Evolutionary conservation across 1,139 yeast genomes (phyloP), one percentile per base, ranked within the genome.

Genomic region (Meyerozyma sp.): DNA sequence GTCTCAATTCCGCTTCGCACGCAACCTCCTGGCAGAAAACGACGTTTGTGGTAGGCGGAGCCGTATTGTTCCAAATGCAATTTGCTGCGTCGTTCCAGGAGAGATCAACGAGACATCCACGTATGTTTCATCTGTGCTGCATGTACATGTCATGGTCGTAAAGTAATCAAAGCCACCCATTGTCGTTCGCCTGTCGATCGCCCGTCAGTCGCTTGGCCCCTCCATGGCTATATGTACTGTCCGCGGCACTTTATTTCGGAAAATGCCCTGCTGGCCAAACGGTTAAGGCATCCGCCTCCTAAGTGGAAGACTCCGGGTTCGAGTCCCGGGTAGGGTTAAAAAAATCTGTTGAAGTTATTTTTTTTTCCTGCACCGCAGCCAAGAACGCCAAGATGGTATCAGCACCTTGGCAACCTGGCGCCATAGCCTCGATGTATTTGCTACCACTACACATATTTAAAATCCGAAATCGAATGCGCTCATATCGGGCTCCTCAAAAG

Each of bases 251-350:
- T 30, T 30, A 4, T 18, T 5, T 7, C 10, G 37, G 26, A 45
- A 34, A 34, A 34, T 21, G 85, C 84, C 81, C 84, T 81, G 81
- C 82, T 84, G 90, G 91, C 91, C 88, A 81, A 84, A 84, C 84
- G 90, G 91, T 72, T 82, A 84, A 84, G 88, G 91, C 91, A 81
- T 82, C 88, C 85, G 89, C 88, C 91, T 84, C 91, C 90, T 84
- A 83, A 84, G 89, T 86, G 85, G 89, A 78, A 83, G 91, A 84
- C 84, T 84, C 89, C 88, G 91, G 90, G 91, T 84, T 84, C 91
- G 90, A 84, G 90, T 84, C 91, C 90, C 91, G 88, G 84, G 86
- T 80, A 83, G 87, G 81, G 84, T 79, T 82, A 30, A 14, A n/a
- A 30, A 14, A n/a, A 30, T 10, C 5, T n/a, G 14, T 16, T 3